Percentiles rank a stretch among this genome's conserved stretches.
Evolutionary conservation across 257 asterid species (phyloP).

Genomic region (Mitragyna speciosa): DNA sequence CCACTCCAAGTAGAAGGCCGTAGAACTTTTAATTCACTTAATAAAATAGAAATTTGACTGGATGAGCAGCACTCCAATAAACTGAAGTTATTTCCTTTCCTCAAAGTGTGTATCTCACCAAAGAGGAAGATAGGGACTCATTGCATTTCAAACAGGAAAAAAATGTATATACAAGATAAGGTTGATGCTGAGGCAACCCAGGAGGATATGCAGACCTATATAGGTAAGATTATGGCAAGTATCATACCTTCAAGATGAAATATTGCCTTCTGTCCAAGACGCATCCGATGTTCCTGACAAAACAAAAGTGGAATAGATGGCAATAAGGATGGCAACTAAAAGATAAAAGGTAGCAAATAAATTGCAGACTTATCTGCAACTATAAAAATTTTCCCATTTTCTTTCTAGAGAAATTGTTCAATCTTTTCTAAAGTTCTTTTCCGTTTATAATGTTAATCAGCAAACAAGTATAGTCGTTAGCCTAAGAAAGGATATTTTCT

Average conservation of each 20-base stretch:
- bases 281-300: slow-evolving; percentile 85
- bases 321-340: too few relatives aligned
- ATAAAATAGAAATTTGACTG: background rate
- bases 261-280: slow-evolving; percentile 95
- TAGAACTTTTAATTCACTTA: background rate
- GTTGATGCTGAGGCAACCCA: background rate
- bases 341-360: too few relatives aligned
- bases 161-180: background rate
- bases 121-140: background rate
- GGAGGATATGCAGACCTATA: background rate
- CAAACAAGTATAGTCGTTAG: background rate
- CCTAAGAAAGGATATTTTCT: background rate
- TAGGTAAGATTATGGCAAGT: background rate
- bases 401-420: background rate
- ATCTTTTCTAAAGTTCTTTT: background rate
- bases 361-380: background rate
- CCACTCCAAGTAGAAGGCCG: too few relatives aligned
- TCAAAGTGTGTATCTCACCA: background rate
- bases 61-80: background rate
- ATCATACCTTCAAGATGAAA: slow-evolving; percentile 94
- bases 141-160: background rate
- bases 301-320: background rate
- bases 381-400: background rate
- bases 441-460: background rate
- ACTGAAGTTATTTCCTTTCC: background rate